phyloP scores from a whole-genome alignment of 495 filamentous ascomycete species.

The Cercophora samala region DNA sequence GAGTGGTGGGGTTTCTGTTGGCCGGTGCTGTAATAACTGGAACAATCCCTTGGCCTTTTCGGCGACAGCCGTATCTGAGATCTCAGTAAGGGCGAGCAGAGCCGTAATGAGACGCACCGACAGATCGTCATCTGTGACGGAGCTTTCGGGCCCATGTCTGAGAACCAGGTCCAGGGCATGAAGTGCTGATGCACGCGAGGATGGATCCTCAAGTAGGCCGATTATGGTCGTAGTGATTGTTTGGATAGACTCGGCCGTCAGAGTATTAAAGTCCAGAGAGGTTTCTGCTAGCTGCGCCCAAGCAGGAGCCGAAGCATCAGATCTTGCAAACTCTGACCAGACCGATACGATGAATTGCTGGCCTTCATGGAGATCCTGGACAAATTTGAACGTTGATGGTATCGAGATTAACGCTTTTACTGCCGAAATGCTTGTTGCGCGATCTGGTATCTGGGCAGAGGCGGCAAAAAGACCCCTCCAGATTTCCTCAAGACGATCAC shows the following conservation, averaged over 20 bases:
- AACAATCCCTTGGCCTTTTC: constrained; percentile 34
- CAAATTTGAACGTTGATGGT: constrained; percentile 26
- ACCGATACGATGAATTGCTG: constrained; percentile 40
- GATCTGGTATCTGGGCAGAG: constrained; percentile 29
- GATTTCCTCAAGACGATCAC: constrained; percentile 30
- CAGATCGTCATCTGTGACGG: constrained; percentile 31
- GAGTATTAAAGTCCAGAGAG: constrained; percentile 32
- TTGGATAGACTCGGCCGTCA: constrained; percentile 28
- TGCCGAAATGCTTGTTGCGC: constrained; percentile 22
- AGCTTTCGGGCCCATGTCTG: constrained; percentile 33
- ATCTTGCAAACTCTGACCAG: constrained; percentile 34
- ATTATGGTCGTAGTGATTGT: constrained; percentile 33
- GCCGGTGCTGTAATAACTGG: constrained; percentile 34
- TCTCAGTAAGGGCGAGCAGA: constrained; percentile 45
- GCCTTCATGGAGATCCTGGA: constrained; percentile 30
- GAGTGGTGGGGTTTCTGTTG: constrained; percentile 30
- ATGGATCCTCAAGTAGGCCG: constrained; percentile 16
- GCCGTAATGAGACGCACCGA: constrained; percentile 43
- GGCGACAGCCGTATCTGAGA: constrained; percentile 31
- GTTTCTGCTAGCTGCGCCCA: constrained; percentile 43
- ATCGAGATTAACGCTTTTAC: constrained; percentile 41
- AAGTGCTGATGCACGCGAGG: constrained; percentile 25
- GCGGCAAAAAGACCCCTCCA: constrained; percentile 37
- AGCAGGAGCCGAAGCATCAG: constrained; percentile 11
- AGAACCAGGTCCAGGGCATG: constrained; percentile 41